Percentiles rank a stretch among this genome's conserved stretches.
Evolutionary conservation across 2,329 filamentous ascomycete genomes (phyloP).

Genomic region (Aspergillus amoenus): DNA sequence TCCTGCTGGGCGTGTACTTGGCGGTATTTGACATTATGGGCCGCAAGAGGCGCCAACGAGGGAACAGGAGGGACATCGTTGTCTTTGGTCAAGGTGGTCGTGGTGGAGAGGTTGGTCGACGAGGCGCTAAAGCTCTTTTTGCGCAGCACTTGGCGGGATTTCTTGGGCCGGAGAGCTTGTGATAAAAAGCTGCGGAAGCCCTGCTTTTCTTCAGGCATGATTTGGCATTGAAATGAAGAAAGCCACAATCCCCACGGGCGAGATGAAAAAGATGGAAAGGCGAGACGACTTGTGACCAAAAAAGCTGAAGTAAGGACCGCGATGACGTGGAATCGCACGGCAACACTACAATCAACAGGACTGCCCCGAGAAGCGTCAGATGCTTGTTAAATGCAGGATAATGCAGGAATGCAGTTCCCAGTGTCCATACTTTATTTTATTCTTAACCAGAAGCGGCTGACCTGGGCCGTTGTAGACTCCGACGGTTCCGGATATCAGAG

Average conservation of each 20-base stretch:
- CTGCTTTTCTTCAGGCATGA: slow-evolving; percentile 29
- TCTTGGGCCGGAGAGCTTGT: slow-evolving; percentile 34
- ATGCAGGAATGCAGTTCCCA: not conserved
- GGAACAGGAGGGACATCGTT: slow-evolving; percentile 30
- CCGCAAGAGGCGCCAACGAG: slow-evolving; percentile 33
- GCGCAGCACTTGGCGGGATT: slow-evolving; percentile 37
- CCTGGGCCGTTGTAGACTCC: not conserved
- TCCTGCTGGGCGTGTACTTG: slow-evolving; percentile 29
- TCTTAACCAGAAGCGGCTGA: not conserved
- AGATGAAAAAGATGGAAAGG: not conserved
- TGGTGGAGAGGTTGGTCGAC: slow-evolving; percentile 27
- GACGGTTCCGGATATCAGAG: slow-evolving; percentile 4
- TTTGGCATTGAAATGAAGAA: slow-evolving; percentile 22
- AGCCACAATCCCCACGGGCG: not conserved
- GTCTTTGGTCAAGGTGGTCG: slow-evolving; percentile 14
- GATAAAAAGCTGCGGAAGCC: slow-evolving; percentile 31
- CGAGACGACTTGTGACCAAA: not conserved
- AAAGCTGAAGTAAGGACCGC: slow-evolving; percentile 2
- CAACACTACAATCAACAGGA: not conserved
- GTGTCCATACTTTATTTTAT: not conserved
- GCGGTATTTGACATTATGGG: slow-evolving; percentile 35
- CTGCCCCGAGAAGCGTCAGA: not conserved
- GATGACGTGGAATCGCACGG: slow-evolving; percentile 7
- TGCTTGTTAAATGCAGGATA: not conserved
- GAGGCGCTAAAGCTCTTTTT: slow-evolving; percentile 32